Conservation (phyloP, 2,329 filamentous ascomycete genomes). For the Sordariomycetes sp. region DNA sequence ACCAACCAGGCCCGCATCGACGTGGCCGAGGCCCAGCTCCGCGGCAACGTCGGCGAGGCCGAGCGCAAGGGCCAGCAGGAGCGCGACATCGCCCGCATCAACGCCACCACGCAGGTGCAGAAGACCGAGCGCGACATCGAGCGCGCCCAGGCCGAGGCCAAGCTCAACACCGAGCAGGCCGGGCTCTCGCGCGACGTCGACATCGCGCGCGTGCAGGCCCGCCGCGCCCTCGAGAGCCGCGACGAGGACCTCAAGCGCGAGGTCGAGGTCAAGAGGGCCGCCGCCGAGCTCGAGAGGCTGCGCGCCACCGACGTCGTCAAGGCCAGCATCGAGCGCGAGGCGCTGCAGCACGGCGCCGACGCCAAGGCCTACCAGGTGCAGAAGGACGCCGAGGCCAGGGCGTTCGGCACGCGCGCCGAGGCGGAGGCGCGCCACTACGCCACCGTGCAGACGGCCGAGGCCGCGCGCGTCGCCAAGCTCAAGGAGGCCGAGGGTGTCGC, state of each 20-base stretch:
- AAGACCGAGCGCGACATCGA: constrained; percentile 79
- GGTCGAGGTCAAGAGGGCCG: constrained; percentile 67
- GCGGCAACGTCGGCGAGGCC: constrained; percentile 66
- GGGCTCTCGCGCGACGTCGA: constrained; percentile 64
- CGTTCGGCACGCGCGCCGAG: constrained; percentile 33
- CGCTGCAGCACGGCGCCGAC: constrained; percentile 59
- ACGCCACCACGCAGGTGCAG: constrained; percentile 73
- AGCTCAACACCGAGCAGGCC: constrained; percentile 62
- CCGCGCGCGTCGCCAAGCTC: constrained; percentile 47
- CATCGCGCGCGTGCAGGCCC: constrained; percentile 63
- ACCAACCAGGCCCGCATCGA: constrained; percentile 66
- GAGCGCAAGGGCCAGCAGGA: constrained; percentile 71
- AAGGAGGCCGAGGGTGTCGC: constrained; percentile 67
- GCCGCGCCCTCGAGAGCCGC: constrained; percentile 60
- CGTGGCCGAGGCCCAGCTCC: constrained; percentile 52
- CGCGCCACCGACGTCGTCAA: constrained; percentile 70
- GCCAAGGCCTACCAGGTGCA: constrained; percentile 53
- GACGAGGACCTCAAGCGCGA: constrained; percentile 73
- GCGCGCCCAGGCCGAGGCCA: constrained; percentile 67
- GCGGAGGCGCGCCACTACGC: constrained; percentile 27
- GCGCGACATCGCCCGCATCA: constrained; percentile 79
- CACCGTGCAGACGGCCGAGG: constrained; percentile 42
- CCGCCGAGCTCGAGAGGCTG: constrained; percentile 70
- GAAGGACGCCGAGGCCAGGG: constrained; percentile 41
- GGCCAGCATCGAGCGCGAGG: constrained; percentile 59